phyloP scores from a whole-genome alignment of 2,329 filamentous ascomycete species.

The Cladophialophora chaetospira region DNA sequence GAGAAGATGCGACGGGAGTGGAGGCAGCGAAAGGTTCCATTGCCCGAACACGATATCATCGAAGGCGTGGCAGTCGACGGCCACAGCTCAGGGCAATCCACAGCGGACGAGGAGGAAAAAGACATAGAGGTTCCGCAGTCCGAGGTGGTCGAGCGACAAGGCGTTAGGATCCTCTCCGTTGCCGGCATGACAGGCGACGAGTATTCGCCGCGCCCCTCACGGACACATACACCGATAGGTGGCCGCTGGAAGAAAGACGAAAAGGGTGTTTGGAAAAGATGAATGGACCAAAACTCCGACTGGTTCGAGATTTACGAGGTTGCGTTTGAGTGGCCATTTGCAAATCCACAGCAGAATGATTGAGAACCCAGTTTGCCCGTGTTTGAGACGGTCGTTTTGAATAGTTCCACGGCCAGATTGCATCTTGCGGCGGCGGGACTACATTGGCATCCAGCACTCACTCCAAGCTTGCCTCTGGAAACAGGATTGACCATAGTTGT shows the following conservation, averaged over 20 bases:
- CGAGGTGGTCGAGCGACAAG: slow-evolving; percentile 8
- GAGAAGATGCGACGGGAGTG: slow-evolving; percentile 26
- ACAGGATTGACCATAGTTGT: no score
- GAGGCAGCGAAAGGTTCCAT: slow-evolving; percentile 16
- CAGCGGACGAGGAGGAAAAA: not conserved
- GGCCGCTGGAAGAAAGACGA: slow-evolving; percentile 24
- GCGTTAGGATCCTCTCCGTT: slow-evolving; percentile 4
- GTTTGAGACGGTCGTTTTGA: no score
- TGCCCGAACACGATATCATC: slow-evolving; percentile 17
- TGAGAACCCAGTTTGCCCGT: no score
- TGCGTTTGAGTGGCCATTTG: not conserved
- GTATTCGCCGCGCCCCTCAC: slow-evolving; percentile 10
- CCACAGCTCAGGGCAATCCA: slow-evolving; percentile 11
- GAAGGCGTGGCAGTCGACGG: slow-evolving; percentile 16
- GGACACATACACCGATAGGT: slow-evolving; percentile 23
- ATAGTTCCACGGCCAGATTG: no score
- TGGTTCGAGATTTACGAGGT: not conserved
- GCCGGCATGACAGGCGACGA: not conserved
- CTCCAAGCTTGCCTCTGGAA: no score
- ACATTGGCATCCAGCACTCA: no score
- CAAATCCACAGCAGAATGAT: no score
- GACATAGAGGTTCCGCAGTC: slow-evolving; percentile 1
- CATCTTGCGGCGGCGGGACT: no score
- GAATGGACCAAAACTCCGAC: not conserved
- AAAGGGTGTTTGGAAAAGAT: slow-evolving; percentile 28